Evolutionary conservation across 495 filamentous ascomycete species (phyloP), one percentile per base, ranked within the genome.

Genomic region (Chaetomium cochliodes): DNA sequence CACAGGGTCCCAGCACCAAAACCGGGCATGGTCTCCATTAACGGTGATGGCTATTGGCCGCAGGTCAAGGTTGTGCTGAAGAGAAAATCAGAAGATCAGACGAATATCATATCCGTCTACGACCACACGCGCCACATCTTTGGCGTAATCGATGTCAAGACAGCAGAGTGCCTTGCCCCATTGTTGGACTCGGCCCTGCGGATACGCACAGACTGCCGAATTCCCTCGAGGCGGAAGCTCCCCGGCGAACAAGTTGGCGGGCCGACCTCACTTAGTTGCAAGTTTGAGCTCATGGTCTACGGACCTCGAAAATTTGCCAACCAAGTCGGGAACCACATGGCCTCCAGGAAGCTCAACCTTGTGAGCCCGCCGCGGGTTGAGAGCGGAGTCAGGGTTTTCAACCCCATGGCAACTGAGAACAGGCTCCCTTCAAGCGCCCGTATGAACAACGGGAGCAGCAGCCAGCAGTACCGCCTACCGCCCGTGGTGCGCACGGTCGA

Each of bases 201-300:
- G 23, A 80, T 96, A 16, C 84, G 89, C 33, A 84, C 90, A 7
- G 84, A 86, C 52, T 85, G 88, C 57, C 82, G 86, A 47, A 82
- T 96, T 20, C 81, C 88, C 25, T 72, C 84, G 15, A 82, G 91
- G 62, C 83, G 78, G 39, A 87, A 84, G 58, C 65, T 77, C 20
- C 72, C 73, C 0, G 78, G 76, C 44, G 90, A 96, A 69, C 69
- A 76, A 28, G 51, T 70, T 22, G 76, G 77, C 30, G 73, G 73
- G 33, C 77, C 84, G 4, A 85, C 88, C 57, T 78, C 82, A 0
- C 73, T 76, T 6, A 80, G 80, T 26, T 85, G 88, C 53, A 77
- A 78, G 13, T 77, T 91, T 13, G 86, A 87, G 8, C 77, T 97
- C 58, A 89, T 90, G 69, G 68, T 98, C 2, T 97, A 96, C 69